Evolutionary conservation across 495 filamentous ascomycete species (phyloP).

Genomic region (Aspergillus affinis): DNA sequence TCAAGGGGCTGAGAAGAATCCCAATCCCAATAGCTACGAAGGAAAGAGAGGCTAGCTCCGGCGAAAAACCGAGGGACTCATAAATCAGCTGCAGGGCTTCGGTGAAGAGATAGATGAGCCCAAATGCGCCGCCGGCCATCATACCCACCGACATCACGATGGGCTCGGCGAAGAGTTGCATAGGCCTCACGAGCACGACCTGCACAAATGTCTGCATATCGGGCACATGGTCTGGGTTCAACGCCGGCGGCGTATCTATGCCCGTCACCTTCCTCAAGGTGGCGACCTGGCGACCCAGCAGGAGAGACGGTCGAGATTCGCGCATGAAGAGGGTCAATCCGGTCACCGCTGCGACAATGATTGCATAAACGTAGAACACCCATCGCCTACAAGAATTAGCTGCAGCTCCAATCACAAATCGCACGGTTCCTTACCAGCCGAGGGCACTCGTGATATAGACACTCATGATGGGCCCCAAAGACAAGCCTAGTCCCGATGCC

Average conservation of each 20-base stretch:
- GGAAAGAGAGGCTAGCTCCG: conserved; percentile 30
- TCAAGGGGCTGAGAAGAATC: conserved; percentile 28
- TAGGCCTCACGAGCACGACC: conserved; percentile 33
- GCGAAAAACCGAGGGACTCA: conserved; percentile 30
- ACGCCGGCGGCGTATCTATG: conserved; percentile 19
- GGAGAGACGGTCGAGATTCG: conserved; percentile 34
- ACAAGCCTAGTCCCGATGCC: conserved; percentile 38
- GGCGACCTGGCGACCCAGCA: conserved; percentile 31
- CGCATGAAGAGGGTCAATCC: conserved; percentile 23
- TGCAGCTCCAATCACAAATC: not conserved
- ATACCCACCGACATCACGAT: conserved; percentile 33
- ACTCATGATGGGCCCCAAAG: conserved; percentile 44
- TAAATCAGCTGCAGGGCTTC: conserved; percentile 42
- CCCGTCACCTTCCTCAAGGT: conserved; percentile 27
- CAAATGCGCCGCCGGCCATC: conserved; percentile 13
- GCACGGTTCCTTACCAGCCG: conserved; percentile 32
- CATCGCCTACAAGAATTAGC: conserved; percentile 33
- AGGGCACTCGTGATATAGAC: conserved; percentile 34
- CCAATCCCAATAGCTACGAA: conserved; percentile 42
- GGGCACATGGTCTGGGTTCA: conserved; percentile 36
- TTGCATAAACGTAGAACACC: conserved; percentile 32
- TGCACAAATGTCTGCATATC: conserved; percentile 29
- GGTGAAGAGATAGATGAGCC: conserved; percentile 32
- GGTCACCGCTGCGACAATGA: conserved; percentile 17
- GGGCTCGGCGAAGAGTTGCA: conserved; percentile 42